Evolutionary conservation across 768 basidiomycete genomes (phyloP), one percentile per base, ranked within the genome.

Genomic region (Naganishia randhawae): DNA sequence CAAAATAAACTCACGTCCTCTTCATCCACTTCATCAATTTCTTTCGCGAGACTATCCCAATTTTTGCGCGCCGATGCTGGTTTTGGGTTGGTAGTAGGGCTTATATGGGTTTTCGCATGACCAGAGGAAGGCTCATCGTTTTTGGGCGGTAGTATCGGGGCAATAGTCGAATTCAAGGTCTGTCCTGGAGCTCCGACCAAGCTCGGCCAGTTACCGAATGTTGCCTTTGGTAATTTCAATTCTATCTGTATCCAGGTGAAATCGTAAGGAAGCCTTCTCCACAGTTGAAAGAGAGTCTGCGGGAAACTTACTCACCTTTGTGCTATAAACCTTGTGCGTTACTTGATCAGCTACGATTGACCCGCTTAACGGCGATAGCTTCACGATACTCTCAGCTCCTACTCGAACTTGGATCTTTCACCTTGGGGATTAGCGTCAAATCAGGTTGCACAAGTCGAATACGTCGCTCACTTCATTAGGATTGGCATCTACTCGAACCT

Each of bases 331-430:
- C 13, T 86, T 86, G 77, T 82, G 89, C 29, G 83, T 83, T 72
- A 86, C 86, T 67, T 83, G 81, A 33, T 82, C 82, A 5, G 88
- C 81, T 76, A 88, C 85, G 74, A 97, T 91, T 76, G 87, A 86
- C 48, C 89, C 90, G 74, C 88, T 89, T 16, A 97, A 83, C 10
- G 93, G 94, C 66, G 89, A 86, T 16, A 97, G 81, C 5, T 82
- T 81, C 50, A 94, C 83, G n/a, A 77, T 76, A 72, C 87, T 88
- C 52, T 89, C 89, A 32, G 65, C 66, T 42, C 48, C 61, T 11
- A 73, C 64, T 14, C 39, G 10, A 55, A 77, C 63, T 10, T 55
- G 62, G 8, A 71, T 67, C 76, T 74, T 45, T n/a, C 32, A 37
- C 13, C 2, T 53, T 2, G 16, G 1, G 10, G 19, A 32, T 61